These are phyloP conservation scores for Phalaenopsis equestris DNA, from an alignment of 106 monocot genomes.

Conservation along the genomic window DNA sequence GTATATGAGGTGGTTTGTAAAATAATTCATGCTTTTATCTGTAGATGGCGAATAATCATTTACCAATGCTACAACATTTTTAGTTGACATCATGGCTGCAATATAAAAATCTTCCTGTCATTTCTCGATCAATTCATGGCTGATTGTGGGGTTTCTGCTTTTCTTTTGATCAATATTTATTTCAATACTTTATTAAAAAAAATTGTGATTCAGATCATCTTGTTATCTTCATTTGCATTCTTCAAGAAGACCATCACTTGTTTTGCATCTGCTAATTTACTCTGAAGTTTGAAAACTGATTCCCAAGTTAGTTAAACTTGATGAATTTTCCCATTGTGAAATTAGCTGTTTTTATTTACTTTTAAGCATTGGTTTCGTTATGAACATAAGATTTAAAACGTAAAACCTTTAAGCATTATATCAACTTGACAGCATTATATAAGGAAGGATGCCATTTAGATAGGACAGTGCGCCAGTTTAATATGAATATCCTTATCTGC, in stretches of 20 bases:
- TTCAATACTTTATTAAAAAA: background rate
- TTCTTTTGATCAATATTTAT: background rate
- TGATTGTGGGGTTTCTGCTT: background rate
- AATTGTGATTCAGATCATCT: background rate
- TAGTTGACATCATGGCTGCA: background rate
- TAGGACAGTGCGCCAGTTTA: background rate
- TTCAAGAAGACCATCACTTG: background rate
- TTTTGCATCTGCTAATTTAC: background rate
- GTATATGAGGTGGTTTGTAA: background rate
- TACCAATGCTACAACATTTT: background rate
- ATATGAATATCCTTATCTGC: background rate
- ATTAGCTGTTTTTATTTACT: background rate
- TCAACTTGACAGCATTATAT: background rate
- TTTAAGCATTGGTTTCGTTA: background rate
- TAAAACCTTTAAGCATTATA: background rate
- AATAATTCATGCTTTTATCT: background rate
- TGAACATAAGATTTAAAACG: background rate
- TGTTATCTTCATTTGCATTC: background rate
- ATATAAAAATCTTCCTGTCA: background rate
- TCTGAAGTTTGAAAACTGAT: background rate
- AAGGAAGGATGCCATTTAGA: background rate
- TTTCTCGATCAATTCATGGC: background rate
- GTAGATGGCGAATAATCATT: background rate
- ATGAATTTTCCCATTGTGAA: background rate
- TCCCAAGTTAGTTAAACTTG: background rate